Conservation (phyloP, 768 basidiomycete species). For the Gloeopeniophorella convolvens region DNA sequence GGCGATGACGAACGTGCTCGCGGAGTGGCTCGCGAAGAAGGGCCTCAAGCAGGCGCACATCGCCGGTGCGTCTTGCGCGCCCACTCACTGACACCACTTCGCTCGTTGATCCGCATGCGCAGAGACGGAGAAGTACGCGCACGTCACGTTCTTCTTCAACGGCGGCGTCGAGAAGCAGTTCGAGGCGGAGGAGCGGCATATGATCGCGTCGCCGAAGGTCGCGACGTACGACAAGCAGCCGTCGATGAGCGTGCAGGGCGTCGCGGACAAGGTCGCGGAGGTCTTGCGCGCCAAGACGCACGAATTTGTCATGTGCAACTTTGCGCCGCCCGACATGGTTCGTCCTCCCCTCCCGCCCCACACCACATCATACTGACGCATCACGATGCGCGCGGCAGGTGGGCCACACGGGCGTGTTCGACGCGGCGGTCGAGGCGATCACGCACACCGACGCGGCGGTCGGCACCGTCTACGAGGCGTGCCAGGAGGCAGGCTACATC, state of each 20-base stretch:
- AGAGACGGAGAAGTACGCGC: conserved; percentile 98
- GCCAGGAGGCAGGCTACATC: conserved; percentile 79
- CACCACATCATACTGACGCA: background rate
- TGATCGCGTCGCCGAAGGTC: conserved; percentile 91
- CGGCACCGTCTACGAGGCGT: conserved; percentile 79
- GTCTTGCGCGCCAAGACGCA: conserved; percentile 61
- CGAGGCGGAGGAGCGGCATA: conserved; percentile 68
- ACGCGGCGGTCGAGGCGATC: conserved; percentile 87
- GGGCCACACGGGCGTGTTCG: conserved; percentile 88
- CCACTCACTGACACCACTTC: background rate
- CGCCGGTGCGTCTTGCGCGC: conserved; percentile 47
- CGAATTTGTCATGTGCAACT: conserved; percentile 97
- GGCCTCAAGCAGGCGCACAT: conserved; percentile 84
- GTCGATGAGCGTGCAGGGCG: conserved; percentile 81
- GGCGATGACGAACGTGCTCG: conserved; percentile 88
- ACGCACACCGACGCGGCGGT: conserved; percentile 86
- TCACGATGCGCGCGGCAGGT: conserved; percentile 41
- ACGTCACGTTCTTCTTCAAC: conserved; percentile 98
- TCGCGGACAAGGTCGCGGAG: conserved; percentile 91
- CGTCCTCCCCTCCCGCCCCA: background rate
- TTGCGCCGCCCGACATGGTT: conserved; percentile 94
- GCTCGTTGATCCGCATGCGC: background rate
- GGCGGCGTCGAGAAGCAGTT: conserved; percentile 94
- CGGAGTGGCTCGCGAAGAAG: conserved; percentile 81
- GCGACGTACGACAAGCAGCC: conserved; percentile 92